Percentiles rank a stretch among this genome's conserved stretches.
Evolutionary conservation across 371 early-diverging fungal genomes (phyloP).

Genomic region (Apophysomyces elegans): DNA sequence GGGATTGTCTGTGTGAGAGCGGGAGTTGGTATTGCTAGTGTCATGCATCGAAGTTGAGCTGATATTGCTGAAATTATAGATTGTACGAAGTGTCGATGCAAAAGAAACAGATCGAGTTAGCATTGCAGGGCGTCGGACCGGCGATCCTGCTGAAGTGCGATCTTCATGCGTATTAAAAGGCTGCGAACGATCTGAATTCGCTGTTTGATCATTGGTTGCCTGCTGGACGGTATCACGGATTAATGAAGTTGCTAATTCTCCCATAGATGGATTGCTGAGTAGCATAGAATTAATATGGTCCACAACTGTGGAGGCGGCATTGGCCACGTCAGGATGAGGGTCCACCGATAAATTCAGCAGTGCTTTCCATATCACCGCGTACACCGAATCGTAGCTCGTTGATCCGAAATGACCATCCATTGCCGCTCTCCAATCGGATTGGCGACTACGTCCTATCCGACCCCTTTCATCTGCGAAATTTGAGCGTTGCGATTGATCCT

Average conservation of each 20-base stretch:
- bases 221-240: conserved; percentile 37
- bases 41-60: conserved; percentile 20
- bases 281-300: conserved; percentile 71
- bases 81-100: conserved; percentile 53
- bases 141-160: conserved; percentile 10
- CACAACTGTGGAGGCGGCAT: conserved; percentile 67
- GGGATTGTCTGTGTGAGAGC: conserved; percentile 4
- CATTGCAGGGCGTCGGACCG: conserved; percentile 37
- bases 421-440: conserved; percentile 32
- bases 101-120: conserved; percentile 53
- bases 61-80: conserved; percentile 50
- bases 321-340: conserved; percentile 74
- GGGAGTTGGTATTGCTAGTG: conserved; percentile 18
- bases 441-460: conserved; percentile 25
- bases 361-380: conserved; percentile 77
- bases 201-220: conserved; percentile 13
- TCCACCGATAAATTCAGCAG: conserved; percentile 80
- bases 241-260: conserved; percentile 44
- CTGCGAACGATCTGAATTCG: conserved; percentile 27
- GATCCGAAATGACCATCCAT: conserved; percentile 42
- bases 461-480: conserved; percentile 25
- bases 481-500: conserved; percentile 40
- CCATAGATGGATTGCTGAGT: conserved; percentile 37
- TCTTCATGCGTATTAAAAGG: conserved; percentile 29
- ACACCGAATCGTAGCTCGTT: conserved; percentile 57